phyloP scores from a whole-genome alignment of 805 yeast species.

The Metschnikowia kofuensis region DNA sequence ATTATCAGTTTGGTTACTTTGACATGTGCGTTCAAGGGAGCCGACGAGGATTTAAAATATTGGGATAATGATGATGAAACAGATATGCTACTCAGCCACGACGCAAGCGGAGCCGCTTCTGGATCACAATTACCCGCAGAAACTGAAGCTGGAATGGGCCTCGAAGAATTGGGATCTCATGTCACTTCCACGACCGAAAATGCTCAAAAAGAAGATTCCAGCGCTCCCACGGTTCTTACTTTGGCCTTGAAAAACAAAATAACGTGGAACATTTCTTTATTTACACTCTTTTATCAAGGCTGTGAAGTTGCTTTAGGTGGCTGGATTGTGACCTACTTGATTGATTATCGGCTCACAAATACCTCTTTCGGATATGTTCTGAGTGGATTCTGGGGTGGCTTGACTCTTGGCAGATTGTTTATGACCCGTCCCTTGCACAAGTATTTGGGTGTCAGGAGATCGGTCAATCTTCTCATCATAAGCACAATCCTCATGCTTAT shows the following conservation, averaged over 20 bases:
- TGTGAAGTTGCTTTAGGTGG: slow-evolving; percentile 23
- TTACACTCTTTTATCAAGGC: slow-evolving; percentile 21
- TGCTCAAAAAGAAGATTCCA: background rate
- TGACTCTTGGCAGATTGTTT: slow-evolving; percentile 21
- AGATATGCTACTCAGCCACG: slow-evolving; percentile 1
- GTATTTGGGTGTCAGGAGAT: slow-evolving; percentile 17
- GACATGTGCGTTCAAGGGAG: slow-evolving; percentile 14
- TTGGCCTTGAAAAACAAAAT: slow-evolving; percentile 17
- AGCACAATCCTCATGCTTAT: slow-evolving; percentile 14
- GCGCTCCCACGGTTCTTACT: slow-evolving; percentile 8
- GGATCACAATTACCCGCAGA: slow-evolving; percentile 1
- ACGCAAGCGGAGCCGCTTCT: background rate
- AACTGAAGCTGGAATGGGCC: slow-evolving; percentile 10
- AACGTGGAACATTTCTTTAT: slow-evolving; percentile 22
- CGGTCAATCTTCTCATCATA: slow-evolving; percentile 12
- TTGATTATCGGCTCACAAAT: slow-evolving; percentile 20
- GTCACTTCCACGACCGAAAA: slow-evolving; percentile 1
- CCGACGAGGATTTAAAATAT: slow-evolving; percentile 17
- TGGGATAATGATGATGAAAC: slow-evolving; percentile 17
- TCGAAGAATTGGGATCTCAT: slow-evolving; percentile 5
- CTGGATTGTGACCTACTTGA: slow-evolving; percentile 24
- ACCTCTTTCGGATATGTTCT: slow-evolving; percentile 22
- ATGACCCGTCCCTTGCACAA: slow-evolving; percentile 20
- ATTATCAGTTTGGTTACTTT: slow-evolving; percentile 7
- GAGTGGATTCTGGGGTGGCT: slow-evolving; percentile 26